Evolutionary conservation across 768 basidiomycete genomes (phyloP).

Genomic region (Hericium rajendrae): DNA sequence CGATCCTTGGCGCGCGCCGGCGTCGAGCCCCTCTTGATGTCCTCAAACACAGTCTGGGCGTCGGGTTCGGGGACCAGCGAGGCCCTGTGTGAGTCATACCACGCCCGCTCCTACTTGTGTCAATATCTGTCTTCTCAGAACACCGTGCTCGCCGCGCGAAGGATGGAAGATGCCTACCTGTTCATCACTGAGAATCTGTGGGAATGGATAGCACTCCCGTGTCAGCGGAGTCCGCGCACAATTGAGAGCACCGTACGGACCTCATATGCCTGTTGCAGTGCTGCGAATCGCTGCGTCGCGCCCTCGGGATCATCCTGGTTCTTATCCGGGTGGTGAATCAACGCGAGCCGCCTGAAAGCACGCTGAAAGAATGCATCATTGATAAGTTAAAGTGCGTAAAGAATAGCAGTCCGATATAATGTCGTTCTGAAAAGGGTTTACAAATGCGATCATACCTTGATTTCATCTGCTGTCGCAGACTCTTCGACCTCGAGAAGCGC

Average conservation of each 20-base stretch:
- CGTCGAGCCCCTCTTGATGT: constrained; percentile 62
- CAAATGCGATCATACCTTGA: constrained; percentile 47
- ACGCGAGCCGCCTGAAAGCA: constrained; percentile 76
- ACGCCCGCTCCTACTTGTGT: constrained; percentile 73
- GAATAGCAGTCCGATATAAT: background rate
- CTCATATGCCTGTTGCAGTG: constrained; percentile 93
- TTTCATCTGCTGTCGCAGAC: constrained; percentile 77
- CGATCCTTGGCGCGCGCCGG: constrained; percentile 50
- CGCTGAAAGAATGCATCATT: constrained; percentile 32
- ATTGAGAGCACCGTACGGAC: constrained; percentile 30
- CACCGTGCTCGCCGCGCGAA: background rate
- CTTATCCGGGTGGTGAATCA: constrained; percentile 84
- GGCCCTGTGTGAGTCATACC: constrained; percentile 91
- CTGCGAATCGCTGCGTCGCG: constrained; percentile 79
- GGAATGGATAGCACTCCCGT: background rate
- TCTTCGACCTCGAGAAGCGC: constrained; percentile 73
- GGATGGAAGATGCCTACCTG: constrained; percentile 48
- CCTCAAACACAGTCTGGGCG: constrained; percentile 76
- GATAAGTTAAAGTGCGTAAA: constrained; percentile 4
- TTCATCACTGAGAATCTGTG: constrained; percentile 84
- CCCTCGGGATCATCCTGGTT: constrained; percentile 77
- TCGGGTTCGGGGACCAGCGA: constrained; percentile 76
- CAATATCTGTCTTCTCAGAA: background rate
- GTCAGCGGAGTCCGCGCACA: background rate
- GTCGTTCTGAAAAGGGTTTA: background rate